Evolutionary conservation across 1,139 yeast genomes (phyloP).

Genomic region (Kodamaea derodonti): DNA sequence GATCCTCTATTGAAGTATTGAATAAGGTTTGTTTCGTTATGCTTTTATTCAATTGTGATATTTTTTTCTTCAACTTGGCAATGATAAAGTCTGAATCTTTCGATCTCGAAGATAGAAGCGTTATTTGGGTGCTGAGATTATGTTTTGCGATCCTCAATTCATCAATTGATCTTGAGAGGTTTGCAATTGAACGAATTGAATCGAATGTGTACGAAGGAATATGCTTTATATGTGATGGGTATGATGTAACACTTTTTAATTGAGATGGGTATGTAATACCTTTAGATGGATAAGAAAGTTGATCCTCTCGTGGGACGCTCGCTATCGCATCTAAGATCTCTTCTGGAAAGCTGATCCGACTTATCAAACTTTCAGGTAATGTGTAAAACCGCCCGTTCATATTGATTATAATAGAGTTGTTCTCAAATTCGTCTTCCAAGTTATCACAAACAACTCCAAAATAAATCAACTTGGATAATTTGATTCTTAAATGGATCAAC

Average conservation of each 20-base stretch:
- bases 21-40: constrained; percentile 19
- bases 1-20: constrained; percentile 26
- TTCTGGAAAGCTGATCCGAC: neutral
- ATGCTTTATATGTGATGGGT: no score
- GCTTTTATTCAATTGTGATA: constrained; percentile 13
- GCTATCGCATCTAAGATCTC: neutral
- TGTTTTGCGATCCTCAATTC: constrained; percentile 22
- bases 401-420: constrained; percentile 25
- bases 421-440: constrained; percentile 18
- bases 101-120: constrained; percentile 7
- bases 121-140: constrained; percentile 10
- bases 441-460: constrained; percentile 12
- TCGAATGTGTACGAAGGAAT: constrained; percentile 32
- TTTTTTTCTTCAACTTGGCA: constrained; percentile 4
- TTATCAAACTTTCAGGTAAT: constrained; percentile 12
- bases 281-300: neutral
- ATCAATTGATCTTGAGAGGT: constrained; percentile 26
- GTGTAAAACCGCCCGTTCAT: constrained; percentile 23
- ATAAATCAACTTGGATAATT: constrained; percentile 17
- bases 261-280: neutral
- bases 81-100: constrained; percentile 1
- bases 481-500: constrained; percentile 17
- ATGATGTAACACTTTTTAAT: neutral
- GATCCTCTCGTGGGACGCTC: neutral
- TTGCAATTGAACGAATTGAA: constrained; percentile 30